Base-by-base conservation (phyloP, 2,329 filamentous ascomycete genomes). In the Penicillium palitans region DNA sequence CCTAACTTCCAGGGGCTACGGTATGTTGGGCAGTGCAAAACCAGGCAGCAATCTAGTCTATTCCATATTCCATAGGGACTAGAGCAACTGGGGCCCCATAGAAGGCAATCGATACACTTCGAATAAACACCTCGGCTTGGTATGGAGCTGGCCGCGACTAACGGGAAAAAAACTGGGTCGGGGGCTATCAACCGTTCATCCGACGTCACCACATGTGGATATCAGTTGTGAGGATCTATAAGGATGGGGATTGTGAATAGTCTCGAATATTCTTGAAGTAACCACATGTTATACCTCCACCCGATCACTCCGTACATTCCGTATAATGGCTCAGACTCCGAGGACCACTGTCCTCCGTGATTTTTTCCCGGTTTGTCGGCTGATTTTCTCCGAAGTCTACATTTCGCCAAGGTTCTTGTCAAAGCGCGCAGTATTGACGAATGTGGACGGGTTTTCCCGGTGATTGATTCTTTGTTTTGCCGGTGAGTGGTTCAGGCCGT, bases 121-220 rank as follows among this genome's bases (percentile, higher is more conserved):
- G 49, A 61, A 58, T 52, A 48, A 58, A 62, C 55, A 61, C 59
- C 57, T 62, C 50, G 61, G 59, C 54, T 40, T 25, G 21, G 55
- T 49, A 40, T 42, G 33, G 39, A 25, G 42, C 48, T 39, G 41
- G 52, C 59, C 45, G 54, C 54, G 31, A 62, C 53, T 48, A 57
- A 60, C 31, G 45, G 37, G 35, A 9, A 46, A 55, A 66, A 67
- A 67, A 67, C 47, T 65, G 65, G 65, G 65, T 65, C 65, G 44
- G 25, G 48, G 51, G 35, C 51, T 58, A 29, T 51, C 50, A 29
- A 57, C 51, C 58, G 58, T 57, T 57, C 54, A 59, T 61, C 56
- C 61, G 60, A 63, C 61, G 64, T 66, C 60, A 64, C 58, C 51
- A 55, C 31, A 52, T 49, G 62, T 63, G 65, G 63, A 46, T 62